Conservation (phyloP, 441 rosid genomes). For the Croton setiger region DNA sequence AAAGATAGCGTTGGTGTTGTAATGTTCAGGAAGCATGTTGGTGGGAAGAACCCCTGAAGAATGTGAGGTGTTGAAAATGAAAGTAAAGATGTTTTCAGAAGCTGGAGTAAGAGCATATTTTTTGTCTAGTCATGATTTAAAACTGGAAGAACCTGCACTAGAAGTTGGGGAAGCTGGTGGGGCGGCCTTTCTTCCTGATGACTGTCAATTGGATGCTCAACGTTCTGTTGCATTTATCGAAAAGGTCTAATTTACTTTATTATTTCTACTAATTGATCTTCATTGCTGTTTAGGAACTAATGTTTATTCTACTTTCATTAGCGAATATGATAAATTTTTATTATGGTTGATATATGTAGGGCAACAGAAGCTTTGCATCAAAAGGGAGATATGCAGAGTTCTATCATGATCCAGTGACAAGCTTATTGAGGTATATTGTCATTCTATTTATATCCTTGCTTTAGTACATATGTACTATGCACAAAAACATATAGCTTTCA, state of each 20-base stretch:
- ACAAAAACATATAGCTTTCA: background rate
- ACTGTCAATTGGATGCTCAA: slow-evolving; percentile 81
- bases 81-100: slow-evolving; percentile 60
- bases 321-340: background rate
- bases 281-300: background rate
- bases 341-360: slow-evolving; percentile 35
- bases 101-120: slow-evolving; percentile 67
- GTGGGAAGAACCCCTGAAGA: slow-evolving; percentile 61
- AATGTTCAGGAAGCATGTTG: slow-evolving; percentile 61
- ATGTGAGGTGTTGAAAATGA: slow-evolving; percentile 44
- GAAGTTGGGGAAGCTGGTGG: slow-evolving; percentile 50
- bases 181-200: slow-evolving; percentile 78
- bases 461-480: too few species aligned
- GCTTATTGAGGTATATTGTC: slow-evolving; percentile 52
- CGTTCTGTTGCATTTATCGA: slow-evolving; percentile 65
- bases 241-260: slow-evolving; percentile 43
- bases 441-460: slow-evolving; percentile 6
- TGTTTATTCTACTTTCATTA: background rate
- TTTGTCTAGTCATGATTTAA: slow-evolving; percentile 56
- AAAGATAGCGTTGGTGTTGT: slow-evolving; percentile 1
- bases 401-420: slow-evolving; percentile 63
- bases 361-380: slow-evolving; percentile 50
- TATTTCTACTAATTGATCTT: slow-evolving; percentile 7
- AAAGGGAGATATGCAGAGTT: slow-evolving; percentile 86
- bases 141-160: slow-evolving; percentile 53